A percentile compares a stretch with the other conserved stretches of the same genome.
phyloP scores from a whole-genome alignment of 495 filamentous ascomycete genomes.

The Pseudoneurospora amorphoporcata region DNA sequence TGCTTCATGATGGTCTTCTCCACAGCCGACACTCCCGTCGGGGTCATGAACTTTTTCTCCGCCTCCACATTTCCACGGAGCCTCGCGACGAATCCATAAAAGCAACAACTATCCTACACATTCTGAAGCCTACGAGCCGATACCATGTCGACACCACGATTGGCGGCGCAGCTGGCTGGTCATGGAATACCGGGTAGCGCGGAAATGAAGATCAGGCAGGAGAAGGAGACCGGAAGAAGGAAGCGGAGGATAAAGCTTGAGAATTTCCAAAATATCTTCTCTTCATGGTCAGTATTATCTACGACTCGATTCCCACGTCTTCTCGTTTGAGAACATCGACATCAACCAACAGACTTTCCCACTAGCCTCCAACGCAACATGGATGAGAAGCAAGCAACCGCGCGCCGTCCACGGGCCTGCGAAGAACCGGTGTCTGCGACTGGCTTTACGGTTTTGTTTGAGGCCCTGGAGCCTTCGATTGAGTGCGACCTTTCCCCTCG shows the following conservation, averaged over 20 bases:
- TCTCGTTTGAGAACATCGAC: not conserved
- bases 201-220: not conserved
- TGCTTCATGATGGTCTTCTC: not conserved
- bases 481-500: not conserved
- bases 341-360: not conserved
- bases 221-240: not conserved
- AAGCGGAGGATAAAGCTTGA: too few species aligned
- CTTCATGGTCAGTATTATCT: too few species aligned
- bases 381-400: not conserved
- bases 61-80: not conserved
- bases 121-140: not conserved
- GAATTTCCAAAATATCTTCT: too few species aligned
- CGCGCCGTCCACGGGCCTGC: too few species aligned
- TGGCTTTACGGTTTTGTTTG: not conserved
- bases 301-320: too few species aligned
- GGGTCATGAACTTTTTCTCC: not conserved
- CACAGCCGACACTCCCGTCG: too few species aligned
- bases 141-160: not conserved
- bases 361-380: not conserved
- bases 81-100: not conserved
- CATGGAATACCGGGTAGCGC: not conserved
- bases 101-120: not conserved
- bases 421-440: not conserved
- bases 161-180: not conserved
- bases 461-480: not conserved